Percentiles rank a stretch among this genome's conserved stretches.
Evolutionary conservation across 1,284 basidiomycete genomes (phyloP).

Genomic region (Apiotrichum brassicae): DNA sequence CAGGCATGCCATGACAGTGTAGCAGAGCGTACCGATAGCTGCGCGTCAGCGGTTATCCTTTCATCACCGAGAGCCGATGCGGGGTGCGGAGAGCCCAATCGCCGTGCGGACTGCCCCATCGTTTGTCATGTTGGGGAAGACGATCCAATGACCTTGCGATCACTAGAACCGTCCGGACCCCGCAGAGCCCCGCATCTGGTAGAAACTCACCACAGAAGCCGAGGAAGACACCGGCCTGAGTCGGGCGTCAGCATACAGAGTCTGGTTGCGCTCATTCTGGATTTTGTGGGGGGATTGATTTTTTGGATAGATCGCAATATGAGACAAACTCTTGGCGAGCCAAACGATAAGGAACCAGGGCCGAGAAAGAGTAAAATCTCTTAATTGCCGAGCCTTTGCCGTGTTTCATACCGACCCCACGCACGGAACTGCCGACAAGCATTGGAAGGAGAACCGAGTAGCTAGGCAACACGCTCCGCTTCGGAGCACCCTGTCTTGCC

Average conservation of each 20-base stretch:
- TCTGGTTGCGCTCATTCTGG: neutral
- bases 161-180: no score
- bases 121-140: no score
- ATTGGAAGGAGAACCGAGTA: no score
- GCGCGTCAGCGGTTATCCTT: neutral
- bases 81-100: neutral
- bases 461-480: no score
- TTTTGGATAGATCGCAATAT: neutral
- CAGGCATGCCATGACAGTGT: conserved; percentile 47
- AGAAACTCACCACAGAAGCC: conserved; percentile 13
- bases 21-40: conserved; percentile 44
- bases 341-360: neutral
- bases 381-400: no score
- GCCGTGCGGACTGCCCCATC: no score
- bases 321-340: neutral
- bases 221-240: conserved; percentile 12
- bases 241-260: neutral
- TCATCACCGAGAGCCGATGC: neutral
- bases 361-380: no score
- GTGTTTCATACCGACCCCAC: no score
- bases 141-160: no score
- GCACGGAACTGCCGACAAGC: no score
- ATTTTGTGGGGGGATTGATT: neutral
- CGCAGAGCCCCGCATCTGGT: no score
- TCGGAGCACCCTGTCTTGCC: no score